Evolutionary conservation across 805 yeast species (phyloP).

Genomic region (Starmerella vitae): DNA sequence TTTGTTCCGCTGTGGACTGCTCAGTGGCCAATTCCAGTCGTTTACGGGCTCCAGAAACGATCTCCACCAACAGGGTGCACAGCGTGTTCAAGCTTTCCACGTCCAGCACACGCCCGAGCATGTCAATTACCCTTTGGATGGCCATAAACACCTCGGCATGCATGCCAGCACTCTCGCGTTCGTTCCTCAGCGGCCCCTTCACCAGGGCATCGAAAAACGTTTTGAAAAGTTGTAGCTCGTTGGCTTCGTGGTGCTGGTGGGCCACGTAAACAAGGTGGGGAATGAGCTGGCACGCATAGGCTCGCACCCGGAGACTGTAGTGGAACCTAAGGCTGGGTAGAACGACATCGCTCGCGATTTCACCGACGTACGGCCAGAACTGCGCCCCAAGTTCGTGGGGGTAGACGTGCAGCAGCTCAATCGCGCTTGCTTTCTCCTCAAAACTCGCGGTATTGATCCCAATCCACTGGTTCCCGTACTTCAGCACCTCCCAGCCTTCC

Average conservation of each 20-base stretch:
- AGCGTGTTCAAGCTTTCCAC: conserved; percentile 41
- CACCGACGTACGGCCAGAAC: conserved; percentile 71
- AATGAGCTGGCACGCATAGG: conserved; percentile 73
- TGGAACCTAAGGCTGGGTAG: conserved; percentile 83
- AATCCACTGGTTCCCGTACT: conserved; percentile 78
- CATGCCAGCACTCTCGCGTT: conserved; percentile 65
- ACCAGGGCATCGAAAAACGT: conserved; percentile 54
- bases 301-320: conserved; percentile 87
- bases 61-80: conserved; percentile 45
- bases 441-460: conserved; percentile 91
- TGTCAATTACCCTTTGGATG: conserved; percentile 48
- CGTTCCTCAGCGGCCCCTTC: conserved; percentile 46
- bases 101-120: conserved; percentile 47
- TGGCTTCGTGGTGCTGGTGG: conserved; percentile 39
- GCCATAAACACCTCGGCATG: conserved; percentile 66
- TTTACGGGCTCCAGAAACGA: conserved; percentile 51
- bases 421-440: conserved; percentile 87
- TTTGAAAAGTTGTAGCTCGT: conserved; percentile 50
- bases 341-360: conserved; percentile 62
- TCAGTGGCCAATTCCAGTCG: conserved; percentile 43
- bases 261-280: conserved; percentile 61
- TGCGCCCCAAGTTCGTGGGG: conserved; percentile 71
- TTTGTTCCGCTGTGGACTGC: conserved; percentile 13
- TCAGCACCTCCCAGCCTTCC: conserved; percentile 92
- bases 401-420: conserved; percentile 72